Evolutionary conservation across 176 grass and related monocot species (phyloP), one percentile per base, ranked within the genome.

Genomic region (Juncus inflexus): DNA sequence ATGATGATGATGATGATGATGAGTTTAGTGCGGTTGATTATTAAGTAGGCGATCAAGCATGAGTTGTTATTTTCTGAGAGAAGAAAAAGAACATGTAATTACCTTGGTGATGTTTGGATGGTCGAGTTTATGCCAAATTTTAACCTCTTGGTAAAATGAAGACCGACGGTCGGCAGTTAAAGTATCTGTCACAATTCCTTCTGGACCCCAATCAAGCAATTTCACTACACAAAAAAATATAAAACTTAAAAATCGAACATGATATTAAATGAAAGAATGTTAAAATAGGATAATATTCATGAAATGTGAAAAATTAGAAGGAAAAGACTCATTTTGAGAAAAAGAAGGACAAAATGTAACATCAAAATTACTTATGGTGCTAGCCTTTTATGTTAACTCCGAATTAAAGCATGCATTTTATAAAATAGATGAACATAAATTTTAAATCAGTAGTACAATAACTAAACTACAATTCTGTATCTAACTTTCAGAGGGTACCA

Each of bases 91-190:
- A 7, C 2, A 45, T 73, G 40, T 9, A 12, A 3, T 40, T 72
- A 86, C 92, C 79, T 87, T 87, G 2, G 92, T 97, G 74, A 91
- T 82, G 60, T 97, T 97, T 4, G 85, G 85, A 59, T 97, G 74
- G 58, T 81, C 79, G 7, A 91, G 92, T 68, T 84, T 89, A 51
- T 91, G 82, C 87, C 92, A 97, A 39, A 91, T 87, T 7, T 64
- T 69, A 3, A 97, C 94, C 72, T 97, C 88, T 72, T 97, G 84
- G 52, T 75, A 58, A 50, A 97, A 97, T 15, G 94, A 86, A 54
- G 90, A 83, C 5, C 87, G 77, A 38, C 87, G 88, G 42, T 81
- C 73, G 45, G 61, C 15, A 6, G 80, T 43, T 65, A 66, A 55
- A 10, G 77, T 70, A 39, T 89, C 79, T 13, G 70, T 35, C 15